Base-by-base conservation (phyloP, 306 rosid species). In the Canavalia ensiformis region DNA sequence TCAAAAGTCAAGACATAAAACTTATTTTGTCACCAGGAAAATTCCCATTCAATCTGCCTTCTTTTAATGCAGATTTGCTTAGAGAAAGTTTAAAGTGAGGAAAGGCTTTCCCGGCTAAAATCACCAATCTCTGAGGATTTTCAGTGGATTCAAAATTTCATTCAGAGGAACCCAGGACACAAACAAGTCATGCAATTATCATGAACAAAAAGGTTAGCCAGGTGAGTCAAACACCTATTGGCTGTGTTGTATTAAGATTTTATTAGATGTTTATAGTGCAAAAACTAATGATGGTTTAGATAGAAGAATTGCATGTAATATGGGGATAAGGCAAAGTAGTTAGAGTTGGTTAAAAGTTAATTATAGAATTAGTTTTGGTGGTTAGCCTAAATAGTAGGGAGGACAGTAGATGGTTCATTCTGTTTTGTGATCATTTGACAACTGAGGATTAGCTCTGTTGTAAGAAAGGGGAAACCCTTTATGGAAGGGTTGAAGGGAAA, bases 1-100 rank as follows among this genome's bases (percentile, higher is more conserved):
- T 45, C 75, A 77, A 73, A 74, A 77, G 39, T 73, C 58, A 77
- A 45, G 65, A 41, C 42, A 64, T 8, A 25, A 52, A 34, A 37
- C 59, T 71, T 47, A 56, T 56, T 57, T 25, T 39, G 71, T 50
- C 66, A 39, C 80, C 44, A 54, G 37, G 75, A 37, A 80, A 45
- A 4, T 8, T 33, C 28, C 29, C 45, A 71, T 47, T 76, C 30
- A 66, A 49, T 41, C 18, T 59, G 12, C 49, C 11, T 44, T 55
- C 0, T 2, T 63, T 64, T 7, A 33, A n/a, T 4, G 35, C 13
- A 44, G 12, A 13, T 31, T 41, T 12, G 31, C 7, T 46, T 56
- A 37, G 28, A 25, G 34, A 60, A 70, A 60, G 54, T 54, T 77
- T 42, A 25, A 39, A 60, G 10, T 34, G 55, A 30, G 58, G 50